These are phyloP conservation scores for Lepidopterella palustris DNA, from an alignment of 495 filamentous ascomycete genomes.

Conservation along the genomic window DNA sequence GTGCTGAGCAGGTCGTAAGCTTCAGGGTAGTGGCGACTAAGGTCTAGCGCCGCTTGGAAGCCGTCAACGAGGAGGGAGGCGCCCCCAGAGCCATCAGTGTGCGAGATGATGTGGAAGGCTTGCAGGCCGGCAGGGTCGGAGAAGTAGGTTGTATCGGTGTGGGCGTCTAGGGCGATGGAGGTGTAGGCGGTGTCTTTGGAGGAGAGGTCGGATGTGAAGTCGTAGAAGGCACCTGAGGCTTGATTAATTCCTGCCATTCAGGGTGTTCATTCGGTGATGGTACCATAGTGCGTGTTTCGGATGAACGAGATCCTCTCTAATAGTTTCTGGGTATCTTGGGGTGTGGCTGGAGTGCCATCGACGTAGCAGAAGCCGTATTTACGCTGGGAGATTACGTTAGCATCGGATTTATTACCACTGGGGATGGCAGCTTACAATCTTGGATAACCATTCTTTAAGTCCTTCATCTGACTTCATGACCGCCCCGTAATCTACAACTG, in stretches of 20 bases:
- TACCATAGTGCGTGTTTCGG: constrained; percentile 74
- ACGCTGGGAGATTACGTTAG: constrained; percentile 37
- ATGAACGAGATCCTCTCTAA: constrained; percentile 78
- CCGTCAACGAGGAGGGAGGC: constrained; percentile 76
- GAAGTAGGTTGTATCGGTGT: constrained; percentile 95
- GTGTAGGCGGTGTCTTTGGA: constrained; percentile 94
- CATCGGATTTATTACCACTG: constrained; percentile 19
- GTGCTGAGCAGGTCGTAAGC: constrained; percentile 48
- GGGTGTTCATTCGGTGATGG: constrained; percentile 36
- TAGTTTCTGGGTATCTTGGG: constrained; percentile 60
- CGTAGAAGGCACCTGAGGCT: constrained; percentile 68
- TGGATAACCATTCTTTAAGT: constrained; percentile 49
- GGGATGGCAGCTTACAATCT: constrained; percentile 49
- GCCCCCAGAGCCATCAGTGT: constrained; percentile 61
- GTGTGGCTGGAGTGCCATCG: constrained; percentile 54
- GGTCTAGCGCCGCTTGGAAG: constrained; percentile 57
- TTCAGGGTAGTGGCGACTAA: constrained; percentile 44
- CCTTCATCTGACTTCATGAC: constrained; percentile 54
- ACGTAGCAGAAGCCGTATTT: constrained; percentile 66
- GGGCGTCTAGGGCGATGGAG: constrained; percentile 61
- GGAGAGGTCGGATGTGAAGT: constrained; percentile 82
- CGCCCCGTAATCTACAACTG: constrained; percentile 33
- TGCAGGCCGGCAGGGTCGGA: constrained; percentile 84
- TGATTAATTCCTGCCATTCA: constrained; percentile 27
- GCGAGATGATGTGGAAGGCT: constrained; percentile 81